phyloP scores from a whole-genome alignment of 805 yeast genomes.

The Candida gorgasii region DNA sequence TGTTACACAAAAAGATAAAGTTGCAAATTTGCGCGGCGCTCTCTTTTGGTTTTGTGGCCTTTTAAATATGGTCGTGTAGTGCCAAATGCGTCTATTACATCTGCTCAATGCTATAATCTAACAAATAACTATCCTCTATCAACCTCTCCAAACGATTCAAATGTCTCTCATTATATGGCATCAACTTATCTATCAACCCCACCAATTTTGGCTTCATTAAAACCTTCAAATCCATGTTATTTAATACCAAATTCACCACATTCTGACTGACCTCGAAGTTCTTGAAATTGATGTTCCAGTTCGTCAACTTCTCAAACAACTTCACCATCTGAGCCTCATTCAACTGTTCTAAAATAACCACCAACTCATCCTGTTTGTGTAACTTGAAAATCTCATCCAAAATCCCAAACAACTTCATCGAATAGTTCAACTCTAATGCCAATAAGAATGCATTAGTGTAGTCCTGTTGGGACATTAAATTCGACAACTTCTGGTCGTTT shows the following conservation, averaged over 20 bases:
- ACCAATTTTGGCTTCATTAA: conserved; percentile 68
- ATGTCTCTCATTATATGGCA: conserved; percentile 91
- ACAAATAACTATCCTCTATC: conserved; percentile 78
- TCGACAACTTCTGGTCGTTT: conserved; percentile 83
- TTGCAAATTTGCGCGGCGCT: too few relatives aligned
- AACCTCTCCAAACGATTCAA: conserved; percentile 72
- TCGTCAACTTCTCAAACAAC: conserved; percentile 76
- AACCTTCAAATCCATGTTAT: conserved; percentile 52
- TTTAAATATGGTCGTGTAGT: too few relatives aligned
- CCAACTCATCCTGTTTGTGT: conserved; percentile 57
- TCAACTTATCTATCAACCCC: conserved; percentile 66
- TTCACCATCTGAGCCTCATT: conserved; percentile 57
- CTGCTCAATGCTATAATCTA: conserved; percentile 82
- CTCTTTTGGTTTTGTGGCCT: too few relatives aligned
- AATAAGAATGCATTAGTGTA: conserved; percentile 88
- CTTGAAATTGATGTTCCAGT: conserved; percentile 91
- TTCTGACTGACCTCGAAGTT: conserved; percentile 81
- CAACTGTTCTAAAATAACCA: conserved; percentile 58
- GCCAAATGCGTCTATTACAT: conserved; percentile 45
- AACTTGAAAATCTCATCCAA: conserved; percentile 59
- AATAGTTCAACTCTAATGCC: conserved; percentile 86
- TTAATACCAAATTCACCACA: conserved; percentile 64
- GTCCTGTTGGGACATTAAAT: conserved; percentile 67
- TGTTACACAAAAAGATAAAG: conserved; percentile 3
- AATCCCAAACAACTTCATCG: conserved; percentile 82